Conservation (phyloP, 1,284 basidiomycete genomes). For the Austroboletus niveus region DNA sequence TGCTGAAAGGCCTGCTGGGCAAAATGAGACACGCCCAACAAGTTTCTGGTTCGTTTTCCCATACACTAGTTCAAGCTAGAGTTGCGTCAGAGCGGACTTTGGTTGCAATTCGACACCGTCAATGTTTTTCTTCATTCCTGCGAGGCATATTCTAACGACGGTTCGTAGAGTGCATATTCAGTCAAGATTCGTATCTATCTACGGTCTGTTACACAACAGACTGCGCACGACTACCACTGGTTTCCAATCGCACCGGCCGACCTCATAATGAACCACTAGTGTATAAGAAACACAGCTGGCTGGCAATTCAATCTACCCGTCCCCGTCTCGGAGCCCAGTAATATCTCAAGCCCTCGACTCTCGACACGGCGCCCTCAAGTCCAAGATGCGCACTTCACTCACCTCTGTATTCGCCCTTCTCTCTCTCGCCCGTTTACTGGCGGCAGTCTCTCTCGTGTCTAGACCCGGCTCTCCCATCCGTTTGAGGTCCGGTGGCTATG, state of each 20-base stretch:
- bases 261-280: not conserved
- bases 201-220: constrained; percentile 7
- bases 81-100: not conserved
- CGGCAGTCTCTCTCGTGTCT: constrained; percentile 19
- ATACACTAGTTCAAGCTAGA: constrained; percentile 7
- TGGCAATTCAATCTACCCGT: too few species aligned
- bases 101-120: too few species aligned
- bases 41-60: constrained; percentile 42
- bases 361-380: not conserved
- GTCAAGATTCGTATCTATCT: too few species aligned
- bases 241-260: constrained; percentile 13
- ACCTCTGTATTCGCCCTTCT: constrained; percentile 15
- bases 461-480: constrained; percentile 3
- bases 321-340: not conserved
- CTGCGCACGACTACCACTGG: not conserved
- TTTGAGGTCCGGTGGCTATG: not conserved
- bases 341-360: constrained; percentile 16
- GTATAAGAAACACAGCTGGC: constrained; percentile 3
- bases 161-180: too few species aligned
- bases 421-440: constrained; percentile 7
- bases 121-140: too few species aligned
- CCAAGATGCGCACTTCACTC: constrained; percentile 21
- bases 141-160: too few species aligned
- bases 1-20: constrained; percentile 42
- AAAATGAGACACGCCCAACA: constrained; percentile 52